These are phyloP conservation scores for Zopfochytrium polystomum DNA, from an alignment of 371 early-diverging fungal genomes.

Conservation along the genomic window DNA sequence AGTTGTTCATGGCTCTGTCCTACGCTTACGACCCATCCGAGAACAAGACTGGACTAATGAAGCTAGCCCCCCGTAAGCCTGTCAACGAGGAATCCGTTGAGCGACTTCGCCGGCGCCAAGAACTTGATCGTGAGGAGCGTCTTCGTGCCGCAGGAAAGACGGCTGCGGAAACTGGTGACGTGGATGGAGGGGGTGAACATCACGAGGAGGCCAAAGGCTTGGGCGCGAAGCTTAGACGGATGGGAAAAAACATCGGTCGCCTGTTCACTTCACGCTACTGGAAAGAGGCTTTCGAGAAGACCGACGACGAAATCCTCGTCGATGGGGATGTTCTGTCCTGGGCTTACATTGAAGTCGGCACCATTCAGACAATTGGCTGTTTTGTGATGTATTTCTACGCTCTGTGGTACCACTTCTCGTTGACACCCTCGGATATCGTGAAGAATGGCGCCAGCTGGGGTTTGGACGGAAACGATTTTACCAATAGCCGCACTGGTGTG, in stretches of 20 bases:
- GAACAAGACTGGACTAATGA: constrained; percentile 40
- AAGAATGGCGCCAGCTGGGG: constrained; percentile 46
- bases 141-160: constrained; percentile 5
- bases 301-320: constrained; percentile 42
- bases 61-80: constrained; percentile 46
- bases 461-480: constrained; percentile 50
- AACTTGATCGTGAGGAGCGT: constrained; percentile 51
- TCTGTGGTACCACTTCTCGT: constrained; percentile 38
- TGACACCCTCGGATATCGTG: constrained; percentile 35
- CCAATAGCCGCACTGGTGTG: too few relatives aligned
- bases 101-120: too few relatives aligned
- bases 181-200: not conserved
- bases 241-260: too few relatives aligned
- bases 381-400: constrained; percentile 47
- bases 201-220: too few relatives aligned
- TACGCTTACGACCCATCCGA: constrained; percentile 61
- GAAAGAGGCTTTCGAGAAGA: too few relatives aligned
- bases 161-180: constrained; percentile 7
- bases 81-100: constrained; percentile 31
- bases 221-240: too few relatives aligned
- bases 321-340: constrained; percentile 45
- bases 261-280: too few relatives aligned
- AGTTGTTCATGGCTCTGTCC: constrained; percentile 50
- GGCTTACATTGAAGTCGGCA: constrained; percentile 53
- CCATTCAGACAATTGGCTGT: constrained; percentile 44